Evolutionary conservation across 768 basidiomycete genomes (phyloP).

Genomic region (Sporobolomyces pararoseus): DNA sequence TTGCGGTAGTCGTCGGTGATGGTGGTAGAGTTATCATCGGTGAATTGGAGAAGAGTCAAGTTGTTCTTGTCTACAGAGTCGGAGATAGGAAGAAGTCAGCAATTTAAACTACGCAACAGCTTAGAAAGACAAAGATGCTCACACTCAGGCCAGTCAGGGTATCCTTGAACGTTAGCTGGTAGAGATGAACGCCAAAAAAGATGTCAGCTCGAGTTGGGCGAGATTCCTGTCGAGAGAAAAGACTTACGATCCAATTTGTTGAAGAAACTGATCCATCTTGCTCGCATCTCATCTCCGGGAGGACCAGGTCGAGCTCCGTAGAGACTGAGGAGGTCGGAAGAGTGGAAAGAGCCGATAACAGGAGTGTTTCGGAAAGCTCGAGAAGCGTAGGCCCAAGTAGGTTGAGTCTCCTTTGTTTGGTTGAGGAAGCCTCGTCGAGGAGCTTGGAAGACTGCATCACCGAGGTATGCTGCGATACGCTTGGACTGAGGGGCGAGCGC

Average conservation of each 20-base stretch:
- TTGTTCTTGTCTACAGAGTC: constrained; percentile 8
- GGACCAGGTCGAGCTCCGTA: constrained; percentile 8
- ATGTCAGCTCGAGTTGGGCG: no score
- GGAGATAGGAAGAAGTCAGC: neutral
- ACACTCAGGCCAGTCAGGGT: constrained; percentile 14
- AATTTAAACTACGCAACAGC: neutral
- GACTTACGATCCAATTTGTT: constrained; percentile 14
- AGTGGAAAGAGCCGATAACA: constrained; percentile 23
- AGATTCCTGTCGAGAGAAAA: no score
- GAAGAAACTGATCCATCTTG: constrained; percentile 19
- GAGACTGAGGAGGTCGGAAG: neutral
- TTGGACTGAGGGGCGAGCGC: constrained; percentile 40
- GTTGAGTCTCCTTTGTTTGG: constrained; percentile 5
- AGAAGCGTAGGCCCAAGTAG: constrained; percentile 12
- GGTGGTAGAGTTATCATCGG: constrained; percentile 2
- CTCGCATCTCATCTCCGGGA: constrained; percentile 18
- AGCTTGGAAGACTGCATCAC: constrained; percentile 20
- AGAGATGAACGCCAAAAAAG: neutral
- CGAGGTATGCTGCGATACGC: constrained; percentile 31
- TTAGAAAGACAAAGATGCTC: no score
- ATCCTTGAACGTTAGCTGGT: constrained; percentile 14
- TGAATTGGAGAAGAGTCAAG: constrained; percentile 20
- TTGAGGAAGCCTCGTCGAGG: constrained; percentile 6
- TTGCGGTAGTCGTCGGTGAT: constrained; percentile 10
- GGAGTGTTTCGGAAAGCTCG: neutral